These are phyloP conservation scores for Kandelia obovata DNA, from an alignment of 345 rosid genomes.

Conservation along the genomic window DNA sequence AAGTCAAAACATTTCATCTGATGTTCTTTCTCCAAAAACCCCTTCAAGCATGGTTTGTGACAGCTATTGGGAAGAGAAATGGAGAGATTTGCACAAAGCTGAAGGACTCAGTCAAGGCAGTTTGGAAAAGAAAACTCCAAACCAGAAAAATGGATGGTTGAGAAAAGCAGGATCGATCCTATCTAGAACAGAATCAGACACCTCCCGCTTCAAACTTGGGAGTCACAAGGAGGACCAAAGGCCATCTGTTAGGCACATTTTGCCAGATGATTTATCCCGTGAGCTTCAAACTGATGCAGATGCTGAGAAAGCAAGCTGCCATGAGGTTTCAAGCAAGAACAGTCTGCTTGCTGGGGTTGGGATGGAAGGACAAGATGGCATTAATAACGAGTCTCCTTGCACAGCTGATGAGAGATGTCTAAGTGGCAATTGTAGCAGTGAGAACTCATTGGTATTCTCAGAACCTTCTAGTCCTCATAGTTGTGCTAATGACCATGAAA, in stretches of 20 bases:
- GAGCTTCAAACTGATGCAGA: conserved; percentile 53
- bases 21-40: conserved; percentile 54
- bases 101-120: conserved; percentile 45
- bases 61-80: conserved; percentile 95
- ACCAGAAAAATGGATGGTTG: conserved; percentile 67
- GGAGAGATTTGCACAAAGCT: conserved; percentile 74
- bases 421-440: conserved; percentile 44
- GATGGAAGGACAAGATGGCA: conserved; percentile 27
- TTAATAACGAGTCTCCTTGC: conserved; percentile 24
- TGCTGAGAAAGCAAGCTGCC: conserved; percentile 23
- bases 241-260: conserved; percentile 51
- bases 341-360: conserved; percentile 21
- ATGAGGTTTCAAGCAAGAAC: conserved; percentile 25
- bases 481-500: conserved; percentile 52
- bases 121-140: conserved; percentile 37
- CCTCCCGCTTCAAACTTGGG: conserved; percentile 41
- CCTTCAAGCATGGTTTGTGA: conserved; percentile 58
- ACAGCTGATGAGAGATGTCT: conserved; percentile 45
- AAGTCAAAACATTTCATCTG: conserved; percentile 51
- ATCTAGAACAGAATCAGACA: conserved; percentile 73
- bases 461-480: conserved; percentile 51
- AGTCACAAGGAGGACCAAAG: conserved; percentile 31
- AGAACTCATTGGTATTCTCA: conserved; percentile 50
- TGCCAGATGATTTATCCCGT: conserved; percentile 69
- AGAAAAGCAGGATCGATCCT: conserved; percentile 55